phyloP scores from a whole-genome alignment of 208 protist species.

The Angomonas ambiguus region DNA sequence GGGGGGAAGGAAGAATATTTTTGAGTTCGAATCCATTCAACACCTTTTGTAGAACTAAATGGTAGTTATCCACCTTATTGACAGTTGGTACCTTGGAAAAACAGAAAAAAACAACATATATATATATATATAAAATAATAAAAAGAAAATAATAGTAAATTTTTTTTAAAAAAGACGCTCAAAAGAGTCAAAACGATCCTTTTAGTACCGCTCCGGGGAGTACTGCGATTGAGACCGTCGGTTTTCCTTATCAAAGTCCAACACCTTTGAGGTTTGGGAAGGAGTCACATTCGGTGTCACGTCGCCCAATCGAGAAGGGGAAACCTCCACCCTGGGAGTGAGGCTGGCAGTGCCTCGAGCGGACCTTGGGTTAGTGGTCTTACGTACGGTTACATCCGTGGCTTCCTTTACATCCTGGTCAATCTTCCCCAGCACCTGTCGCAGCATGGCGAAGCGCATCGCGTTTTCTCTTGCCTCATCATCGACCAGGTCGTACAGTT shows the following conservation, averaged over 20 bases:
- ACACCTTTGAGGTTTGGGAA: neutral
- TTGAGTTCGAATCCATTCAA: too few relatives aligned
- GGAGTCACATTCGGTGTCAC: neutral
- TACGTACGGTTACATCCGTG: constrained; percentile 21
- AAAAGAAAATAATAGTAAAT: neutral
- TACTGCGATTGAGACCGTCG: neutral
- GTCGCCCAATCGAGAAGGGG: neutral
- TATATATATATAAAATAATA: neutral
- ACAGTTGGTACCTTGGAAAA: neutral
- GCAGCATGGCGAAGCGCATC: constrained; percentile 30
- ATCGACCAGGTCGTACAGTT: constrained; percentile 28
- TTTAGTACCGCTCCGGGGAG: neutral
- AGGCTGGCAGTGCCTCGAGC: neutral
- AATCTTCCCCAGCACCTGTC: constrained; percentile 37
- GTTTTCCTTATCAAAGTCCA: neutral
- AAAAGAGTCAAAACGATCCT: neutral
- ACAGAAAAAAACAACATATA: neutral
- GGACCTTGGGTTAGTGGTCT: neutral
- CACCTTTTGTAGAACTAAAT: too few relatives aligned
- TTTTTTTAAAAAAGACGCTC: neutral
- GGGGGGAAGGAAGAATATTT: too few relatives aligned
- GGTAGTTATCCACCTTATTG: too few relatives aligned
- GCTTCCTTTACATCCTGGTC: constrained; percentile 52
- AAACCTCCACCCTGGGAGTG: neutral
- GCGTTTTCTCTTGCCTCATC: constrained; percentile 30